phyloP scores from a whole-genome alignment of 2,329 filamentous ascomycete genomes.

The Leptographium radiaticola region DNA sequence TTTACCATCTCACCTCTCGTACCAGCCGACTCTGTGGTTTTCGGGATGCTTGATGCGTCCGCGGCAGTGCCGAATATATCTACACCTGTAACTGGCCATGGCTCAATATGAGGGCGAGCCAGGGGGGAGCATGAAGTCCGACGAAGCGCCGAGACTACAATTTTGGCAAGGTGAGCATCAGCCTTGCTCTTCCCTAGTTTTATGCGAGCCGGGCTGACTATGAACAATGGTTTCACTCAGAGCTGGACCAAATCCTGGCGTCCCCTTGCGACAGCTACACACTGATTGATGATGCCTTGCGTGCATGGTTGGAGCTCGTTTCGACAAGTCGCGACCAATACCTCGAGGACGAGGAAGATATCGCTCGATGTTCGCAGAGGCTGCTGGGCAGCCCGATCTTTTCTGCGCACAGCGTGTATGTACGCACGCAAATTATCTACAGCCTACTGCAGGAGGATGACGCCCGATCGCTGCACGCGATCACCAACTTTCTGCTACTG shows the following conservation, averaged over 20 bases:
- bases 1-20: neutral
- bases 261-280: constrained; percentile 38
- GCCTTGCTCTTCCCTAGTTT: neutral
- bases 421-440: constrained; percentile 85
- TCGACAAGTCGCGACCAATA: constrained; percentile 64
- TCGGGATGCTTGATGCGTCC: neutral
- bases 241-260: constrained; percentile 33
- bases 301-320: constrained; percentile 70
- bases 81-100: neutral
- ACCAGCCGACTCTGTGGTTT: neutral
- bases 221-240: constrained; percentile 18
- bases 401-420: constrained; percentile 62
- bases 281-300: constrained; percentile 69
- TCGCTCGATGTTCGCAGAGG: constrained; percentile 66
- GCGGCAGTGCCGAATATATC: neutral
- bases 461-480: constrained; percentile 62
- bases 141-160: neutral
- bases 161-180: constrained; percentile 3
- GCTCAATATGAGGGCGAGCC: neutral
- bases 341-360: constrained; percentile 62
- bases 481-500: constrained; percentile 72
- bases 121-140: neutral
- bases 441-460: constrained; percentile 87
- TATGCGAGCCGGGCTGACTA: neutral
- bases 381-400: constrained; percentile 69